Base-by-base conservation (phyloP, 1,139 yeast genomes). In the Zygosaccharomyces sapae region DNA sequence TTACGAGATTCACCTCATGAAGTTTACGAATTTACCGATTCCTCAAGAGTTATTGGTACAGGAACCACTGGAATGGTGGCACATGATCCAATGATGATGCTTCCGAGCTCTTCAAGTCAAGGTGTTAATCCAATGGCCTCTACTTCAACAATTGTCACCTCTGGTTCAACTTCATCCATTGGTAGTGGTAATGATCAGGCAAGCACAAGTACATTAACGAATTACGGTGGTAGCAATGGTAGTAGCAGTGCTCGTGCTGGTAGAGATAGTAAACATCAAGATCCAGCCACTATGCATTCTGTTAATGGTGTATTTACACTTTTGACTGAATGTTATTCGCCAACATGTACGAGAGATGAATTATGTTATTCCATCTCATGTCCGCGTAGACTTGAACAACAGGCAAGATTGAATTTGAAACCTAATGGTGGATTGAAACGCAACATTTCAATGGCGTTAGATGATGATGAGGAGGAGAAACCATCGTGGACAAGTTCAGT, bases 281-380 rank as follows among this genome's bases (percentile, higher is more conserved):
- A 56, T 33, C 59, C 57, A 6, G 55, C 59, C 3, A 48, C 58
- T 9, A 52, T 62, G 33, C 67, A 65, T 44, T 61, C 56, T 0
- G 89, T 87, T 9, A 87, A 87, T 66, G 98, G 98, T 56, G 96
- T 92, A 4, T 94, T 92, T 65, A 90, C 96, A 1, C 72, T 92
- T 40, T 72, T 92, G 53, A 87, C 97, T 0, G 96, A 90, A 60
- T 92, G 98, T 69, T 92, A 92, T 63, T 89, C 97, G 0, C 96
- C 98, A 31, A 92, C 98, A 0, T 92, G 98, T 70, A 84, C 96
- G 3, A 73, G 95, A 47, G 95, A 88, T 62, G 75, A 80, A 33
- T 72, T 92, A 38, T 92, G 98, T 69, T 92, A 92, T 68, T 86
- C 96, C 46, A 90, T 92, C 57, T 95, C 97, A n/a, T 92, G 98